Evolutionary conservation across 2,329 filamentous ascomycete species (phyloP), one percentile per base, ranked within the genome.

Genomic region (Colletotrichum lupini): DNA sequence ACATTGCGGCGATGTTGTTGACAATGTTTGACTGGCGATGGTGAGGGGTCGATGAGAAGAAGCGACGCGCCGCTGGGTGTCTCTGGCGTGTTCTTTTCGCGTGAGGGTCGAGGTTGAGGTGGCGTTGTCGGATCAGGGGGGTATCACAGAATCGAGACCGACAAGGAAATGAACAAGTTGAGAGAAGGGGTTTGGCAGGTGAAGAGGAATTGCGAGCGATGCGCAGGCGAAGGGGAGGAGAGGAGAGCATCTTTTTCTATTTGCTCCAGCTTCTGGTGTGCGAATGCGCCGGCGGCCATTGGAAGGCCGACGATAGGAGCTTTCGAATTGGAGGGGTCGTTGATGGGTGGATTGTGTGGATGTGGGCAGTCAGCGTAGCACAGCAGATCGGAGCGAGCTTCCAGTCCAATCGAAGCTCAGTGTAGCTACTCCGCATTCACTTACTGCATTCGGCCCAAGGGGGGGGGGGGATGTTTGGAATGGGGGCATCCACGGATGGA

Each of bases 381-480:
- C 19, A 49, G 8, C 42, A 11, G 16, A 26, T 24, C 19, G 57
- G 57, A 59, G 32, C n/a, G 32, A 59, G 32, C 57, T 59, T 42
- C 57, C 32, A 22, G 59, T 28, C 52, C 32, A 28, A 67, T 28
- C 52, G 57, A 58, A 68, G 58, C 37, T 35, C 64, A 35, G 56
- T 14, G 42, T 28, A 66, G 62, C 53, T 59, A 70, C 46, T 71
- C 62, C 68, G 68, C 68, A 67, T 32, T 32, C 14, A 32, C 55
- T 37, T 59, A 35, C 57, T 42, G 32, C 9, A 59, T 59, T 59
- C 22, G 32, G 32, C 19, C 55, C 24, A 37, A 14, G 37, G 16
- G 37, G 35, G 12, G 4, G 12, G 8, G 30, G 30, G 9, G 30
- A 32, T 32, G 30, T 32, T 32, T 11, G 30, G 30, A 32, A 32